phyloP scores from a whole-genome alignment of 2,329 filamentous ascomycete species.

The Botrytis byssoidea region DNA sequence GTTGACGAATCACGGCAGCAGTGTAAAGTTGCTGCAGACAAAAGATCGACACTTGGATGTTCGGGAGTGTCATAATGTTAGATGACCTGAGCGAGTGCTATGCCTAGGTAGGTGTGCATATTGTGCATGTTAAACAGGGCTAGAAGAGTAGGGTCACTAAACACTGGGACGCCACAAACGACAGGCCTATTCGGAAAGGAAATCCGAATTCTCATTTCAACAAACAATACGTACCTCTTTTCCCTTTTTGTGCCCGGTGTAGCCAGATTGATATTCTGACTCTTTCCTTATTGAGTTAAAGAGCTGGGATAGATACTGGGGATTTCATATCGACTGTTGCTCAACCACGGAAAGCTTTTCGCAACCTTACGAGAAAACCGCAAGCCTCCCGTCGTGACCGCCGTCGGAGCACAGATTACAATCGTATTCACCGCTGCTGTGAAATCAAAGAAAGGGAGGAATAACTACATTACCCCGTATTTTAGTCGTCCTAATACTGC shows the following conservation, averaged over 20 bases:
- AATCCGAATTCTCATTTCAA: slow-evolving; percentile 16
- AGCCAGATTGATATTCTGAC: slow-evolving; percentile 12
- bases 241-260: slow-evolving; percentile 18
- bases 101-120: slow-evolving; percentile 12
- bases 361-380: neutral
- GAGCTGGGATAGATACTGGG: neutral
- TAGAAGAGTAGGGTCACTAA: slow-evolving; percentile 7
- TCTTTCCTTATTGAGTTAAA: neutral
- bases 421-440: slow-evolving; percentile 23
- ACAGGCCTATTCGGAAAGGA: slow-evolving; percentile 17
- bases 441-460: slow-evolving; percentile 11
- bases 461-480: slow-evolving; percentile 7
- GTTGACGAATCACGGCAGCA: slow-evolving; percentile 28
- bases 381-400: slow-evolving; percentile 15
- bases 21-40: slow-evolving; percentile 22
- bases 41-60: slow-evolving; percentile 32
- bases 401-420: slow-evolving; percentile 18
- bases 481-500: slow-evolving; percentile 5
- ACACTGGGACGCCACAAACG: slow-evolving; percentile 17
- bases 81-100: slow-evolving; percentile 14
- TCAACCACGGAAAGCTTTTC: slow-evolving; percentile 11
- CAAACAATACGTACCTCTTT: slow-evolving; percentile 10
- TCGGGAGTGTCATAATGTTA: slow-evolving; percentile 32
- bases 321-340: neutral
- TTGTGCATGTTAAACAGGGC: slow-evolving; percentile 19